Conservation (phyloP, 2,329 filamentous ascomycete genomes). For the Xylaria sp. region DNA sequence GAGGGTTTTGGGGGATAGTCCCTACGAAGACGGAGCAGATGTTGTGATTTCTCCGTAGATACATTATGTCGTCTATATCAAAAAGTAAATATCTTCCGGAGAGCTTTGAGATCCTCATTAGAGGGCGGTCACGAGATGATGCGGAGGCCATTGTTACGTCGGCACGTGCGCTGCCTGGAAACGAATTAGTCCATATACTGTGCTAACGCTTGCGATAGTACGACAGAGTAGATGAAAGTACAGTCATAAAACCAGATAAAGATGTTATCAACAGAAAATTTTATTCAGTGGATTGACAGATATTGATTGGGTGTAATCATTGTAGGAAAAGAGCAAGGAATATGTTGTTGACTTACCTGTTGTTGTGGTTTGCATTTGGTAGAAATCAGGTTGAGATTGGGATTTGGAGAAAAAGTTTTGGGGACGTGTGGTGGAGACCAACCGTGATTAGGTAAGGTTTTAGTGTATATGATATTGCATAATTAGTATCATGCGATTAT, state of each 20-base stretch:
- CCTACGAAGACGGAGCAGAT: constrained; percentile 89
- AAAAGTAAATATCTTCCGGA: constrained; percentile 89
- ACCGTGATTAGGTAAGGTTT: background rate
- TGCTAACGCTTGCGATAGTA: constrained; percentile 29
- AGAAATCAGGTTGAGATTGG: constrained; percentile 27
- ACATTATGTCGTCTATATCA: constrained; percentile 81
- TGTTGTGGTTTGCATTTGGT: constrained; percentile 35
- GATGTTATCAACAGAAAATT: constrained; percentile 61
- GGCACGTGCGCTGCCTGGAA: constrained; percentile 27
- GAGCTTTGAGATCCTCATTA: constrained; percentile 83
- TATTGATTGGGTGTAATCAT: constrained; percentile 75
- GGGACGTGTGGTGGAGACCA: constrained; percentile 14
- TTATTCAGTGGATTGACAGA: constrained; percentile 88
- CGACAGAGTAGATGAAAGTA: constrained; percentile 47
- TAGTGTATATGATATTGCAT: constrained; percentile 23
- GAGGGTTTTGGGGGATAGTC: constrained; percentile 89
- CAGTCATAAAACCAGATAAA: constrained; percentile 58
- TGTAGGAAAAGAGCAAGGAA: constrained; percentile 27
- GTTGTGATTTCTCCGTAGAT: constrained; percentile 81
- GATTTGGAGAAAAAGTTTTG: constrained; percentile 41
- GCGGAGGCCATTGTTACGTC: constrained; percentile 38
- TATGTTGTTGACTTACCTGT: constrained; percentile 44
- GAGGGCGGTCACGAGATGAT: constrained; percentile 34
- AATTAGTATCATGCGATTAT: constrained; percentile 5
- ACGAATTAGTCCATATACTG: constrained; percentile 38